These are phyloP conservation scores for Fusarium sp. DNA, from an alignment of 2,329 filamentous ascomycete species.

Conservation along the genomic window DNA sequence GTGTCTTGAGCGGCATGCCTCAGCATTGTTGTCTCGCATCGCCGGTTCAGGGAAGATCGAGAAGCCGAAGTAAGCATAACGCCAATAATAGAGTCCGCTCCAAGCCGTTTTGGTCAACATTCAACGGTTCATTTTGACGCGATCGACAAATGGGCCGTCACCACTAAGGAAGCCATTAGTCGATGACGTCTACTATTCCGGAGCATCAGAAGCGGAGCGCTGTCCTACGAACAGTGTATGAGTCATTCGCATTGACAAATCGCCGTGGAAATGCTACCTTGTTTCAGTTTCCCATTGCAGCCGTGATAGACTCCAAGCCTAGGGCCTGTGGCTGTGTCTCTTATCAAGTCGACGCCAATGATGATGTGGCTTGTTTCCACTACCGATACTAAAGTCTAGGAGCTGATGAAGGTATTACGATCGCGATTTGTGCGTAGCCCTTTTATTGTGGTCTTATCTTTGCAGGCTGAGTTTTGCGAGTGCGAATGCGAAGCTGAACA, in stretches of 20 bases:
- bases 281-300: background rate
- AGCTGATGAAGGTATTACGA: fast-evolving
- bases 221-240: background rate
- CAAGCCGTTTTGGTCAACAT: background rate
- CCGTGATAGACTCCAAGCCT: background rate
- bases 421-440: background rate
- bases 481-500: background rate
- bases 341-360: background rate
- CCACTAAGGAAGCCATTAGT: background rate
- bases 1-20: background rate
- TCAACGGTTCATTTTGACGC: background rate
- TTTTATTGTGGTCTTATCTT: background rate
- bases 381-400: too few relatives aligned
- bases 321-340: background rate
- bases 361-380: background rate
- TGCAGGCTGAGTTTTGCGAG: background rate
- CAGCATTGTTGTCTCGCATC: background rate
- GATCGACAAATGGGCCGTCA: background rate
- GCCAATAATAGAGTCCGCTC: background rate
- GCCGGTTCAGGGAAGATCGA: background rate
- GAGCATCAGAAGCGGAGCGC: too few relatives aligned
- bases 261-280: background rate
- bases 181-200: background rate
- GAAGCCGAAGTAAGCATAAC: background rate
- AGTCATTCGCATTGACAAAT: background rate